Base-by-base conservation (phyloP, 306 rosid genomes). In the Carpinus viminea region DNA sequence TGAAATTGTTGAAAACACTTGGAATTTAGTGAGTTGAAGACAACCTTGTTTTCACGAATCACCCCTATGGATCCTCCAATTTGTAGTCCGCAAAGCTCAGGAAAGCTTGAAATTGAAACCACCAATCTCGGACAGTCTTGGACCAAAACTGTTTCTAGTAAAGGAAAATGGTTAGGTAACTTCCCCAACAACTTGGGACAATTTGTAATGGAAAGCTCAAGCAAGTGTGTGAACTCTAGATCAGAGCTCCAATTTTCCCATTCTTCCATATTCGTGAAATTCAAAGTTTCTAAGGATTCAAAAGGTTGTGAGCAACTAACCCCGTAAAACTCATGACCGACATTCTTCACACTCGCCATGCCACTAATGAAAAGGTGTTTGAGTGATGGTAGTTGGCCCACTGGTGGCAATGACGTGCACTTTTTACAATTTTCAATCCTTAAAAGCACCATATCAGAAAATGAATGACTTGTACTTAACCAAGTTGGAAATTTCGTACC, bases 271-370 rank as follows among this genome's bases (percentile, higher is more conserved):
- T 51, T 2, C 7, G 0, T 3, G 20, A 76, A 38, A 52, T 31
- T 10, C 12, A 65, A 65, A 16, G 2, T 20, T 41, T 76, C 28
- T 15, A 76, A 52, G 0, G 20, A 11, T 16, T 0, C 13, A 52
- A 76, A 76, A 66, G 66, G 11, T 16, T 15, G 13, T 3, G 17
- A 57, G 41, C 26, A 20, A 4, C 55, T 13, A n/a, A 21, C 21
- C 24, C 79, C 79, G 17, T 31, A 38, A 75, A 75, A 75, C 12
- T 75, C 79, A 0, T 1, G 17, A 47, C 79, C 79, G n/a, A 61
- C 48, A 16, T 4, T 18, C 55, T 61, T 43, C 46, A 75, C 72
- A 28, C 11, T 8, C 1, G 15, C 26, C 68, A 53, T 57, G 13
- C 68, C 36, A 10, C 3, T 1, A 34, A 74, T 57, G 5, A 21